Percentiles rank a stretch among this genome's conserved stretches.
phyloP scores from a whole-genome alignment of 371 early-diverging fungal genomes.

The Mortierella sp. region DNA sequence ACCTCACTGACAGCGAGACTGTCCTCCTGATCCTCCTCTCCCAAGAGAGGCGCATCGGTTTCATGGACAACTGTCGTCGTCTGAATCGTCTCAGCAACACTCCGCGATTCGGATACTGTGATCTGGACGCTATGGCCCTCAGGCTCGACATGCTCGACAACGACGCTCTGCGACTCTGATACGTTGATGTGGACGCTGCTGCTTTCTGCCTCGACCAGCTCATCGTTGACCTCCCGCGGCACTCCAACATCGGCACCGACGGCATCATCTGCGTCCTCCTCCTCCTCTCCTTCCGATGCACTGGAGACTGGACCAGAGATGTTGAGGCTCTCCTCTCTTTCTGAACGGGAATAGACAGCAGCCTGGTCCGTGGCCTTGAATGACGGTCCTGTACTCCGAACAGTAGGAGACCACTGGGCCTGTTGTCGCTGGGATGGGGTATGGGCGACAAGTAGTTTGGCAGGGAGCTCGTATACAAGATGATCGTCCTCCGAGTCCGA shows the following conservation, averaged over 20 bases:
- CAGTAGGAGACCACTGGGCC: background rate
- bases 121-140: background rate
- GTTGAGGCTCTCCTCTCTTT: background rate
- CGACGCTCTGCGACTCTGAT: background rate
- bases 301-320: background rate
- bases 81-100: background rate
- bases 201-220: too few species aligned
- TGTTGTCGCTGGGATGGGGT: background rate
- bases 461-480: constrained; percentile 12
- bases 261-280: too few species aligned
- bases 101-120: background rate
- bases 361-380: background rate
- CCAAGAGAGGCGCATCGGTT: background rate
- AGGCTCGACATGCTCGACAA: too few species aligned
- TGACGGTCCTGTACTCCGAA: background rate
- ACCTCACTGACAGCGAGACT: background rate
- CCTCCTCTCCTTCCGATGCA: too few species aligned
- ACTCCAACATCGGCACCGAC: too few species aligned
- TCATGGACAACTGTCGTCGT: background rate
- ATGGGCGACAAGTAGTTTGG: constrained; percentile 14
- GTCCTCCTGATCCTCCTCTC: background rate
- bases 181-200: too few species aligned
- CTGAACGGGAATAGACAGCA: background rate
- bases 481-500: background rate
- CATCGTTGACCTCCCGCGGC: too few species aligned